Base-by-base conservation (phyloP, 768 basidiomycete genomes). In the Xanthoconium purpureum region DNA sequence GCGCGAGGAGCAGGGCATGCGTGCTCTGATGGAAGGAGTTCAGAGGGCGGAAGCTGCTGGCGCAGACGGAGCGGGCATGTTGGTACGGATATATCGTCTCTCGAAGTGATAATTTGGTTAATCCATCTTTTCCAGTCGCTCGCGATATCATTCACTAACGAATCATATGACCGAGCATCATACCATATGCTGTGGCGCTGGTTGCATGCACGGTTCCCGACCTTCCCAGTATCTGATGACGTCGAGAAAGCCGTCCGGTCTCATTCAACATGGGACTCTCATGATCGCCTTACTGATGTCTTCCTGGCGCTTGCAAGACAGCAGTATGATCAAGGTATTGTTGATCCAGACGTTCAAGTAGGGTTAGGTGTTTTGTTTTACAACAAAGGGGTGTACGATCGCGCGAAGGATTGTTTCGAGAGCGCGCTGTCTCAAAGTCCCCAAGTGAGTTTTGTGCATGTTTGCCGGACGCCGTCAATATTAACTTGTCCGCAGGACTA, bases 81-180 rank as follows among this genome's bases (percentile, higher is more conserved):
- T 91, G 64, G 90, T 89, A 72, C 54, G 85, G 75, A 30, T 29
- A 20, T 48, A 33, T 39, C 44, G 32, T 50, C 43, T 37, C 42
- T 30, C 24, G 17, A 30, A 24, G 10, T 38, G 32, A 15, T 47
- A 48, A 49, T 32, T 24, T 18, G 43, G 36, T 57, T 65, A 66
- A 29, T 68, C 20, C 13, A 10, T 48, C 29, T 35, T 40, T 50
- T 37, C 35, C 39, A 98, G 95, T 94, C 94, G 7, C 82, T 98
- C 35, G 94, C 96, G 1, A 94, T 98, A 60, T 94, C 93, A 10
- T 98, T 91, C 71, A 96, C 95, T 33, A 99, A 98, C 65, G 96
- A 98, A 73, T 84, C 84, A 0, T 89, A 87, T 63, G 95, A 98
- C 64, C 80, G 89, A 12, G 94, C 87, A 8, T 89, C 95, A 3